A percentile compares a stretch with the other conserved stretches of the same genome.
phyloP scores from a whole-genome alignment of 2,329 filamentous ascomycete species.

The Zymoseptoria brevis region DNA sequence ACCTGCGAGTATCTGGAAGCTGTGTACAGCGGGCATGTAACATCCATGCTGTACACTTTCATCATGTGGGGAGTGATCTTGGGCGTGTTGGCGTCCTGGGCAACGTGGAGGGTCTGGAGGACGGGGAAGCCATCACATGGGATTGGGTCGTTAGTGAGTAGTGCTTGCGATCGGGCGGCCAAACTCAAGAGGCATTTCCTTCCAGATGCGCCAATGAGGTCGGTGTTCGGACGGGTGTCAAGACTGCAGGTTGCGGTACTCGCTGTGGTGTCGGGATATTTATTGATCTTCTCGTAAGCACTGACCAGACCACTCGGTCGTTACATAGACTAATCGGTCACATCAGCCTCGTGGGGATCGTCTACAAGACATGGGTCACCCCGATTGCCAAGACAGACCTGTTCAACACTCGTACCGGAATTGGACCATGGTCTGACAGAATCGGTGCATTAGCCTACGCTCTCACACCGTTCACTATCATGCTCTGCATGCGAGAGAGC shows the following conservation, averaged over 20 bases:
- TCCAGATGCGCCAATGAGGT: conserved; percentile 46
- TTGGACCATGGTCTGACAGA: conserved; percentile 63
- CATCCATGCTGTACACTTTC: conserved; percentile 48
- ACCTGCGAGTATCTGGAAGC: conserved; percentile 52
- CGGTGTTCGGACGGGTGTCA: conserved; percentile 59
- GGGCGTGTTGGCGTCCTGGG: conserved; percentile 41
- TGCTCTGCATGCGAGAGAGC: conserved; percentile 62
- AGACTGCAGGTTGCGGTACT: conserved; percentile 60
- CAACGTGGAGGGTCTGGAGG: conserved; percentile 27
- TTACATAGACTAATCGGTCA: neutral
- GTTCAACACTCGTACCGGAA: conserved; percentile 56
- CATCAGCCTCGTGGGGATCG: conserved; percentile 51
- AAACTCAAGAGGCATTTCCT: conserved; percentile 39
- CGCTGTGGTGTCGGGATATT: conserved; percentile 50
- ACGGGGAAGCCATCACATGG: conserved; percentile 12
- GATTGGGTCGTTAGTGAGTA: conserved; percentile 14
- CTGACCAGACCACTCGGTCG: neutral
- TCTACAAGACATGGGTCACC: conserved; percentile 61
- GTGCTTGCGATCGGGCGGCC: conserved; percentile 6
- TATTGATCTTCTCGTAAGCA: conserved; percentile 48
- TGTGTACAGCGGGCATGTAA: conserved; percentile 48
- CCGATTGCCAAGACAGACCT: conserved; percentile 53
- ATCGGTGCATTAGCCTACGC: conserved; percentile 65
- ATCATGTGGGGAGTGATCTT: conserved; percentile 51
- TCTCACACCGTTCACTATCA: conserved; percentile 60